Conservation (phyloP, 139 green algal species). For the Diplosphaera chodatii region DNA sequence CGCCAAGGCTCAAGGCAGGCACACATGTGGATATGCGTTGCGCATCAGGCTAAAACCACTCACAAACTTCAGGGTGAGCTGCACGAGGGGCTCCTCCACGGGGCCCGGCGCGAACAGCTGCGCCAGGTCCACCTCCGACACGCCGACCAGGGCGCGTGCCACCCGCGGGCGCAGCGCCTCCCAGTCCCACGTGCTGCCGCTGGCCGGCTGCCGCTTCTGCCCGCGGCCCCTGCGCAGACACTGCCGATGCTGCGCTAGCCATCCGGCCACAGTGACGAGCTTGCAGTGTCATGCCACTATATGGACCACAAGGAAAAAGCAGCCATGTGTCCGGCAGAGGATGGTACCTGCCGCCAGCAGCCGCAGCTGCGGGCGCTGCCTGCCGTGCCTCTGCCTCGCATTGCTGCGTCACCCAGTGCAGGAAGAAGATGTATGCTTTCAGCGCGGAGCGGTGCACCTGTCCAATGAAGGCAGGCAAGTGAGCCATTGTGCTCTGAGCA, state of each 20-base stretch:
- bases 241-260: not conserved
- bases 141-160: constrained; percentile 31
- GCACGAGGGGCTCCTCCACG: constrained; percentile 47
- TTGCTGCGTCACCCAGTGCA: constrained; percentile 39
- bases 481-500: no score
- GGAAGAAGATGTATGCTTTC: constrained; percentile 65
- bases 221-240: not conserved
- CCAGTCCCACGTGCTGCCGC: constrained; percentile 53
- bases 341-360: not conserved
- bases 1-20: no score
- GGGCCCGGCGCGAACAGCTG: constrained; percentile 44
- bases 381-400: constrained; percentile 25
- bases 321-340: no score
- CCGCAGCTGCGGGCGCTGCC: not conserved
- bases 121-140: constrained; percentile 50
- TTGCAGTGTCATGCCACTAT: no score
- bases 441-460: constrained; percentile 43
- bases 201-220: constrained; percentile 28
- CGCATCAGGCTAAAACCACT: no score
- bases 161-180: constrained; percentile 29
- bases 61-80: constrained; percentile 27
- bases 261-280: no score
- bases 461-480: no score
- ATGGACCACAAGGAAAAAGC: no score
- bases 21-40: no score